These are phyloP conservation scores for Fremontodendron californicum DNA, from an alignment of 345 rosid species.

Conservation along the genomic window DNA sequence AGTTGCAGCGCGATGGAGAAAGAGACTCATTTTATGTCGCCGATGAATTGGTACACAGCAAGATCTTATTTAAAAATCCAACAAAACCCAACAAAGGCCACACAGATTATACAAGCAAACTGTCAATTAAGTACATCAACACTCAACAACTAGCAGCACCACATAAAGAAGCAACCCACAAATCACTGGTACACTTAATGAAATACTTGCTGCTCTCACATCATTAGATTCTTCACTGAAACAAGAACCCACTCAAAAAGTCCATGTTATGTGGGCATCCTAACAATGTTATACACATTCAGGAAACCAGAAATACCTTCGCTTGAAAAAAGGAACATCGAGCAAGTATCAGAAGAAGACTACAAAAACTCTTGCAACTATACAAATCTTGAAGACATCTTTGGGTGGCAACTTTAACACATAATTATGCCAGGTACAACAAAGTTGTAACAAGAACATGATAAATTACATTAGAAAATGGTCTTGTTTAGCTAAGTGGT, in stretches of 20 bases:
- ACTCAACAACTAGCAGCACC: background rate
- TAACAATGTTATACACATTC: background rate
- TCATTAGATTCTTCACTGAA: background rate
- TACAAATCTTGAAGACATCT: background rate
- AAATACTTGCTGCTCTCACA: constrained; percentile 7
- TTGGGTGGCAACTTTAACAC: background rate
- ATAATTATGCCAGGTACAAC: background rate
- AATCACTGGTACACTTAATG: background rate
- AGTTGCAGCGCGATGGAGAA: background rate
- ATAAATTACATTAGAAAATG: background rate
- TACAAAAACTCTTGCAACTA: background rate
- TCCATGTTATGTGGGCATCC: background rate
- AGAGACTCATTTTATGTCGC: background rate
- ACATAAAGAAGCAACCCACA: background rate
- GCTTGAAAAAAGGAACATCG: background rate
- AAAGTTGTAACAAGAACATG: background rate
- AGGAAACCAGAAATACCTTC: background rate
- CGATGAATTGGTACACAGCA: background rate
- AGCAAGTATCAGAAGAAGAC: constrained; percentile 7
- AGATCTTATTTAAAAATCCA: background rate
- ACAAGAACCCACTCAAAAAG: background rate
- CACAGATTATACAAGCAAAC: background rate
- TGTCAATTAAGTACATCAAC: background rate
- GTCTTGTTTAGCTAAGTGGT: background rate
- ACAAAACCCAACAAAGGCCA: background rate